Evolutionary conservation across 805 yeast species (phyloP), one percentile per base, ranked within the genome.

Genomic region (Sugiyamaella valdiviana): DNA sequence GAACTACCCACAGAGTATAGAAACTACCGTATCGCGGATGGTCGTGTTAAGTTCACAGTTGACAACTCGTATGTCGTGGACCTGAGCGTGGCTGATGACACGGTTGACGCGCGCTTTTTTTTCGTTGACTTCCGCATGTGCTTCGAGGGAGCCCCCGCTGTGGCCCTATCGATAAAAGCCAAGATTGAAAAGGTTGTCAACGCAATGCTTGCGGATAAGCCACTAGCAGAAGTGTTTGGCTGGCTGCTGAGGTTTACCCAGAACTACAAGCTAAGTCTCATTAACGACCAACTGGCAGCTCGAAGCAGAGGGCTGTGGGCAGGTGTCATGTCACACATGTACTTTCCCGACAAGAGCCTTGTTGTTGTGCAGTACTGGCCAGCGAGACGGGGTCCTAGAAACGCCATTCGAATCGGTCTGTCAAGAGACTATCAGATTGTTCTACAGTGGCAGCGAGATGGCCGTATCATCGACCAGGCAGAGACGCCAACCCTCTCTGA

Each of bases 51-150:
- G 46, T 80, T 85, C 55, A 70, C 75, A 2, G 77, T 85, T 1
- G 73, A 75, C 1, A 74, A 78, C 46, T 83, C 83, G 44, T 88
- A 85, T 60, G 80, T 81, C 61, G 75, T 88, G 14, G 86, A 89
- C 20, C 72, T 90, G n/a, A 85, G 93, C 0, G 80, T 87, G 35
- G 81, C 81, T 5, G 82, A 79, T 57, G 80, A 80, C 20, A 70
- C 72, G 2, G 71, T 70, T 2, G 75, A 76, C 36, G 77, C 88
- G 0, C 88, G 88, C 14, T 82, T 85, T 57, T 85, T 82, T 60
- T 73, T 88, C 51, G 84, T 91, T 17, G 91, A 86, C 62, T 83
- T 89, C 64, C 74, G 78, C 48, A 76, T 89, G 48, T 68, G 76
- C 19, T 82, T 84, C 57, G 56, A 63, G 6, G 61, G 62, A 10